Conservation (phyloP, 495 filamentous ascomycete genomes). For the Podospora comata region DNA sequence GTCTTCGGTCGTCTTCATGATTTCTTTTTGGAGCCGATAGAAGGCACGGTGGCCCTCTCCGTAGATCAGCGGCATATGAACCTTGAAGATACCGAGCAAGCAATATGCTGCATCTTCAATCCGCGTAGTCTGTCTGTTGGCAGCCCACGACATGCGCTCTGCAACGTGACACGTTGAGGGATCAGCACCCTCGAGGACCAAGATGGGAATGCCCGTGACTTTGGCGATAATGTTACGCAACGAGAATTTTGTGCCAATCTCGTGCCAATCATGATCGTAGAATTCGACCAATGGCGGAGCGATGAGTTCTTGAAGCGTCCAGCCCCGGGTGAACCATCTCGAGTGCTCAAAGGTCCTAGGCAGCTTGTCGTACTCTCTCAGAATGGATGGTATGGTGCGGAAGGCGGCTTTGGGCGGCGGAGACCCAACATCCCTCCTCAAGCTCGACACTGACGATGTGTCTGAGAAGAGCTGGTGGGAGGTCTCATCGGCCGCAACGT, state of each 20-base stretch:
- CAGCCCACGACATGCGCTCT: conserved; percentile 13
- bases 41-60: conserved; percentile 11
- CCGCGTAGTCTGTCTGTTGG: conserved; percentile 7
- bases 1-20: conserved; percentile 31
- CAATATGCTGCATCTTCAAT: conserved; percentile 14
- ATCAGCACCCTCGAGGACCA: conserved; percentile 26
- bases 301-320: conserved; percentile 47
- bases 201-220: conserved; percentile 24
- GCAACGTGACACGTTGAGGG: conserved; percentile 21
- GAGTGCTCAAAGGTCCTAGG: conserved; percentile 30
- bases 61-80: conserved; percentile 15
- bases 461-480: neutral
- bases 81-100: conserved; percentile 15
- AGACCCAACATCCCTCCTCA: neutral
- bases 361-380: conserved; percentile 27
- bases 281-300: conserved; percentile 34
- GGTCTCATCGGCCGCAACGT: conserved; percentile 1
- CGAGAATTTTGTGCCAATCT: conserved; percentile 28
- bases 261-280: conserved; percentile 23
- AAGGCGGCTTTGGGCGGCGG: neutral
- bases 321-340: conserved; percentile 45
- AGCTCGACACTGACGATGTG: neutral
- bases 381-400: conserved; percentile 6
- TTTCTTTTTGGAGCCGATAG: conserved; percentile 13
- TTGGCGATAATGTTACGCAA: conserved; percentile 19